phyloP scores from a whole-genome alignment of 2,329 filamentous ascomycete genomes.

The Rosellinia necatrix region DNA sequence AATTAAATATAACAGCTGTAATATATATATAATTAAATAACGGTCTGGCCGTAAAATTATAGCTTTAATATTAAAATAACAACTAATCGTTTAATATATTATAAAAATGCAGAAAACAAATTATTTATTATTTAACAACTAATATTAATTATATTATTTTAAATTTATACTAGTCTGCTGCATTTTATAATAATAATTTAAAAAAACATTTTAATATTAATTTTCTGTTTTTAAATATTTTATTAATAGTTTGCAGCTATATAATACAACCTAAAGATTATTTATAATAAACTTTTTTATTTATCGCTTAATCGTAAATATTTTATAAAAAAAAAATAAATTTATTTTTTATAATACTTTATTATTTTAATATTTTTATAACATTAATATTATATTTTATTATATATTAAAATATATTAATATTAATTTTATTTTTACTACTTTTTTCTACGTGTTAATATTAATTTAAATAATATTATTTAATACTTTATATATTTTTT shows the following conservation, averaged over 20 bases:
- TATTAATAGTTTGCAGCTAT: background rate
- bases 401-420: background rate
- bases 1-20: too few relatives aligned
- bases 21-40: too few relatives aligned
- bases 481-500: background rate
- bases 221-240: background rate
- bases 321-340: background rate
- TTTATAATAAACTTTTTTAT: too few relatives aligned
- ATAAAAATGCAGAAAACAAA: too few relatives aligned
- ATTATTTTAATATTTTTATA: background rate
- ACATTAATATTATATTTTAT: background rate
- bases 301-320: too few relatives aligned
- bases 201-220: too few relatives aligned
- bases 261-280: background rate
- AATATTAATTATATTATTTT: too few relatives aligned
- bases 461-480: background rate
- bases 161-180: too few relatives aligned
- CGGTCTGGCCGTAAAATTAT: too few relatives aligned
- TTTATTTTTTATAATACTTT: background rate
- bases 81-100: too few relatives aligned
- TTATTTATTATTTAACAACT: too few relatives aligned
- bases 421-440: background rate
- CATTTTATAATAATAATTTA: background rate
- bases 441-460: background rate
- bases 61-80: too few relatives aligned